These are phyloP conservation scores for Fomes fomentarius DNA, from an alignment of 1,284 basidiomycete genomes.

Conservation along the genomic window DNA sequence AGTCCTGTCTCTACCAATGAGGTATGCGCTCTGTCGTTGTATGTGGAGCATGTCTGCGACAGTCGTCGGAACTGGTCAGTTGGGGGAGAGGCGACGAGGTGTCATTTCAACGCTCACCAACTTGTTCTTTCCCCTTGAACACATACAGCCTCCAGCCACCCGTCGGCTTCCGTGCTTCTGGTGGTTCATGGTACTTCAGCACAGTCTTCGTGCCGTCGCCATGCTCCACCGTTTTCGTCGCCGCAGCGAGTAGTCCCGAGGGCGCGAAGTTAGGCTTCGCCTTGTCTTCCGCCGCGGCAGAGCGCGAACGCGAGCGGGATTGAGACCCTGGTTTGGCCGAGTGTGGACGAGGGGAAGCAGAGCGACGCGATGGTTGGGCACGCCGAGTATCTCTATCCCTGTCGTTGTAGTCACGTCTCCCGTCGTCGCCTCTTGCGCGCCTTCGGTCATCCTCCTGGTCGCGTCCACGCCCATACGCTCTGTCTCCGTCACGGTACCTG, in stretches of 20 bases:
- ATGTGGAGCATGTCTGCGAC: conserved; percentile 85
- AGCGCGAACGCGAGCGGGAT: conserved; percentile 34
- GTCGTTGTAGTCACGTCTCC: conserved; percentile 5
- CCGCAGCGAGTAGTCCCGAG: conserved; percentile 93
- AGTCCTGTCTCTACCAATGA: conserved; percentile 88
- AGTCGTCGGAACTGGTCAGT: conserved; percentile 10
- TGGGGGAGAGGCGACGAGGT: too few relatives aligned
- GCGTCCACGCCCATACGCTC: conserved; percentile 24
- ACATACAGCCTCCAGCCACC: conserved; percentile 95
- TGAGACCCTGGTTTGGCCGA: conserved; percentile 42
- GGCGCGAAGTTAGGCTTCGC: conserved; percentile 86
- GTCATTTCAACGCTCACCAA: conserved; percentile 61
- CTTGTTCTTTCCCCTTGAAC: conserved; percentile 93
- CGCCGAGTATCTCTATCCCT: conserved; percentile 25
- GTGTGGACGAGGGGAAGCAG: conserved; percentile 54
- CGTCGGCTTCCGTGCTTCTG: conserved; percentile 92
- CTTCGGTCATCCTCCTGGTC: conserved; percentile 7
- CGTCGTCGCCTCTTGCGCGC: conserved; percentile 31
- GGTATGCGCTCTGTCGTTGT: conserved; percentile 91
- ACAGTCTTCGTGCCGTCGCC: conserved; percentile 82
- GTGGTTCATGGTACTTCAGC: conserved; percentile 98
- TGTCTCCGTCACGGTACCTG: conserved; percentile 44
- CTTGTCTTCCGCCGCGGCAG: conserved; percentile 50
- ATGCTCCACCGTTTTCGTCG: conserved; percentile 85
- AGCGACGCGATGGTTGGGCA: conserved; percentile 50